These are phyloP conservation scores for Berberis thunbergii DNA, from an alignment of 164 flowering plant species.

Conservation along the genomic window DNA sequence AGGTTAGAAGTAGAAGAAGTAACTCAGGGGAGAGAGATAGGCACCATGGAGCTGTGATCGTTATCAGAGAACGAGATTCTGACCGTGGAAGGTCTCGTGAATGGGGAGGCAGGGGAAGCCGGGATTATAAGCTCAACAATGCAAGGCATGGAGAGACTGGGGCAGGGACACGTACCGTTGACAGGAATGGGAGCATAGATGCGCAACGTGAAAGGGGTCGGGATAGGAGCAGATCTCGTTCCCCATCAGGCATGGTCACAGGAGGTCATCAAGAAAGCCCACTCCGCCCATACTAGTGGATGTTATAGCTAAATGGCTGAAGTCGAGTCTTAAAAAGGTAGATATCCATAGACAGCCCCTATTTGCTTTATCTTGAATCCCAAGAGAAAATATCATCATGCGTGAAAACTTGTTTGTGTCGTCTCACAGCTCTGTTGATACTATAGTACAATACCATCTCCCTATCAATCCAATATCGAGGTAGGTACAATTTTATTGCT, in stretches of 20 bases:
- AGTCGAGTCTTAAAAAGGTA: constrained; percentile 51
- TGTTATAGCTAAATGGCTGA: constrained; percentile 28
- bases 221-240: constrained; percentile 64
- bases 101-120: constrained; percentile 46
- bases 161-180: constrained; percentile 61
- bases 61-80: constrained; percentile 34
- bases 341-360: constrained; percentile 25
- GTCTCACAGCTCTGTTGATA: constrained; percentile 67
- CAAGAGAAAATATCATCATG: constrained; percentile 24
- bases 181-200: constrained; percentile 24
- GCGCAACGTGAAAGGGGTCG: constrained; percentile 17
- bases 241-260: constrained; percentile 56
- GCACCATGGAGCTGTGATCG: constrained; percentile 49
- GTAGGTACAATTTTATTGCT: constrained; percentile 48
- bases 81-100: constrained; percentile 56
- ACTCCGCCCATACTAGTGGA: constrained; percentile 36
- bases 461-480: constrained; percentile 54
- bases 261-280: constrained; percentile 73
- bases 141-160: constrained; percentile 60
- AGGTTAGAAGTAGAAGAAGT: constrained; percentile 24
- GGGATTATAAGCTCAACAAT: constrained; percentile 45
- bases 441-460: constrained; percentile 43
- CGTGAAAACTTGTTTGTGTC: constrained; percentile 35
- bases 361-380: constrained; percentile 30
- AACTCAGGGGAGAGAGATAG: constrained; percentile 68